Evolutionary conservation across 2,329 filamentous ascomycete genomes (phyloP), one percentile per base, ranked within the genome.

Genomic region (Fusarium piperis): DNA sequence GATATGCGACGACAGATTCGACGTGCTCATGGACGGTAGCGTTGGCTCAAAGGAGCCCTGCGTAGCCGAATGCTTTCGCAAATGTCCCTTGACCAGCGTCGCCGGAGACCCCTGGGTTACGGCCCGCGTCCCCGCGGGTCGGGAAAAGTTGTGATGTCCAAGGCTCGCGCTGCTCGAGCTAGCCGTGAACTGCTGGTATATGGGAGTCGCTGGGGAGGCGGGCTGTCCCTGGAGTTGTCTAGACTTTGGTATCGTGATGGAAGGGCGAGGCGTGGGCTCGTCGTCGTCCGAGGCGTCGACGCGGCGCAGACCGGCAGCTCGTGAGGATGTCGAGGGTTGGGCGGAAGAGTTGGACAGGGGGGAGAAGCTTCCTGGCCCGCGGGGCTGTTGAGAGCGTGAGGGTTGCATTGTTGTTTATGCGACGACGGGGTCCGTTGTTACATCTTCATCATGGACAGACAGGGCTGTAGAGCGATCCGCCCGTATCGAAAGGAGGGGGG

Each of bases 1-100:
- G 65, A 86, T 78, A 41, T 88, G 85, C 28, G 85, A 85, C 28
- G 85, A 85, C 60, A 88, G 82, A 78, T 87, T 90, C 71, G 88
- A 89, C 3, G 81, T 83, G 74, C 82, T 86, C 51, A 88, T 88
- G 3, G 89, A 91, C 23, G 92, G 91, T 53, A 95, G 83, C 23
- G 88, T 90, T 44, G 92, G 89, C 78, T 95, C 93, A 77, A 95
- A 95, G 76, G 91, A 89, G 76, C 93, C 93, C 78, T 93, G 92
- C 10, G 89, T 92, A 73, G 92, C 89, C 67, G 93, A 93, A 75
- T 93, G 88, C 72, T 90, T 91, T 81, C 91, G 81, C 79, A 88
- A 81, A 85, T 92, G 83, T 26, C 78, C 79, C 67, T 82, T 84
- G 58, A 76, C 78, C 61, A 73, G 71, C 56, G 77, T 81, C 63